Percentiles rank a stretch among this genome's conserved stretches.
Conservation (phyloP, 768 basidiomycete species). For the Sarcodon aspratus region DNA sequence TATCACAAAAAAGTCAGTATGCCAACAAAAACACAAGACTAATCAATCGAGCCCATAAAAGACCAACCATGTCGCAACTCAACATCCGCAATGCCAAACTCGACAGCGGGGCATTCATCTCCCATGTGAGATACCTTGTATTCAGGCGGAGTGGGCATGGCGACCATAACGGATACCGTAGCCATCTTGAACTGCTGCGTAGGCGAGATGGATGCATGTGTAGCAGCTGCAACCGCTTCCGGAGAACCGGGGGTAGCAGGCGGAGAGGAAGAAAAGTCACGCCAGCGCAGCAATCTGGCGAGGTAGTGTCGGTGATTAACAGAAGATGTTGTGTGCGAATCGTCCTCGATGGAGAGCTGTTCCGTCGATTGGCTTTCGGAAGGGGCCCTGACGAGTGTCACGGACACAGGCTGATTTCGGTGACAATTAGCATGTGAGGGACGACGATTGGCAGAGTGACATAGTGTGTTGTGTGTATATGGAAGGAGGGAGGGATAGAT, state of each 20-base stretch:
- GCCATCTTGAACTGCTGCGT: not conserved
- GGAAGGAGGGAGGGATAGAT: not conserved
- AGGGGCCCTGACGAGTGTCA: too few relatives aligned
- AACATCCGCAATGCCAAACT: not conserved
- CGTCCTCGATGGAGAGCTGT: too few relatives aligned
- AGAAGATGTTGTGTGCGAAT: not conserved
- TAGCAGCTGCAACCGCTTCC: not conserved
- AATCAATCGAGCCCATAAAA: too few relatives aligned
- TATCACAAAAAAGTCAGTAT: too few relatives aligned
- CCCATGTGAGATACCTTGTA: not conserved
- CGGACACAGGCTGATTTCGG: not conserved
- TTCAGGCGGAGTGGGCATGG: not conserved
- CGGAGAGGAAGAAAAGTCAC: not conserved
- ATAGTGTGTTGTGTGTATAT: not conserved
- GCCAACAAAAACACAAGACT: too few relatives aligned
- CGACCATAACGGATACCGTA: not conserved
- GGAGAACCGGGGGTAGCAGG: not conserved
- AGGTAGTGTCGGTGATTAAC: not conserved
- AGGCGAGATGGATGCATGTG: not conserved
- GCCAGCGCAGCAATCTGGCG: not conserved
- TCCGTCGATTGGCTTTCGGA: too few relatives aligned
- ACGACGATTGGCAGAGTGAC: not conserved
- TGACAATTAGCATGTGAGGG: not conserved
- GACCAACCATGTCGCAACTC: not conserved
- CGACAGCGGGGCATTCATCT: not conserved